A percentile compares a stretch with the other conserved stretches of the same genome.
phyloP scores from a whole-genome alignment of 2,329 filamentous ascomycete genomes.

The Arachnopeziza araneosa region DNA sequence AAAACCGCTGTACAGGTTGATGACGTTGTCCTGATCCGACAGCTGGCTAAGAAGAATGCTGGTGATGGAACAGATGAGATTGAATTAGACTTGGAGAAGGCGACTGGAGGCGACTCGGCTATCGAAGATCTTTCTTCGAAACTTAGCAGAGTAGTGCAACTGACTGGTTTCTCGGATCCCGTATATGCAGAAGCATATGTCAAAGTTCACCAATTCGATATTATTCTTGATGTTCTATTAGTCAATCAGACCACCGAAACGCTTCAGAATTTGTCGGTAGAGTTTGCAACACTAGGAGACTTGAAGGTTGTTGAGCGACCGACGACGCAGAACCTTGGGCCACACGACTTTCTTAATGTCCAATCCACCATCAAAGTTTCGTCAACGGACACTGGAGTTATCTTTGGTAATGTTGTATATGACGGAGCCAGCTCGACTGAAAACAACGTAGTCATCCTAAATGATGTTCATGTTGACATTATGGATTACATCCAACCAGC shows the following conservation, averaged over 20 bases:
- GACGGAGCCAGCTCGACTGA: constrained; percentile 89
- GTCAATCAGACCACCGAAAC: constrained; percentile 98
- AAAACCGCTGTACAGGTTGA: constrained; percentile 94
- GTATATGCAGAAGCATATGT: constrained; percentile 99
- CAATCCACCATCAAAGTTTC: constrained; percentile 99
- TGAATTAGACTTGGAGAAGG: constrained; percentile 85
- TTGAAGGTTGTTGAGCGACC: constrained; percentile 96
- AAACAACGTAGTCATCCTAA: constrained; percentile 94
- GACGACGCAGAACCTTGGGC: constrained; percentile 90
- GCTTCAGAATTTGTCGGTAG: constrained; percentile 91
- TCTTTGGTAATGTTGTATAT: constrained; percentile 98
- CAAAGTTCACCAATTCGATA: constrained; percentile 98
- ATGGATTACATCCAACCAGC: constrained; percentile 99
- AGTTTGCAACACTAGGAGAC: constrained; percentile 97
- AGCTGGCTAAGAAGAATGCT: constrained; percentile 86
- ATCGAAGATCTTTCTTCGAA: constrained; percentile 89
- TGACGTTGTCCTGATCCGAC: constrained; percentile 87
- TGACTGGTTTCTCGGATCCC: constrained; percentile 96
- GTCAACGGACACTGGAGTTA: constrained; percentile 95
- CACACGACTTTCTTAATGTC: constrained; percentile 96
- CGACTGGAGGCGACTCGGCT: constrained; percentile 81
- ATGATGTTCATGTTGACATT: constrained; percentile 96
- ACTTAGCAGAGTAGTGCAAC: constrained; percentile 89
- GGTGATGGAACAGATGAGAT: constrained; percentile 78
- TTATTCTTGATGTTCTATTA: constrained; percentile 89